These are phyloP conservation scores for Epichloe sylvatica DNA, from an alignment of 2,329 filamentous ascomycete genomes.

Conservation along the genomic window DNA sequence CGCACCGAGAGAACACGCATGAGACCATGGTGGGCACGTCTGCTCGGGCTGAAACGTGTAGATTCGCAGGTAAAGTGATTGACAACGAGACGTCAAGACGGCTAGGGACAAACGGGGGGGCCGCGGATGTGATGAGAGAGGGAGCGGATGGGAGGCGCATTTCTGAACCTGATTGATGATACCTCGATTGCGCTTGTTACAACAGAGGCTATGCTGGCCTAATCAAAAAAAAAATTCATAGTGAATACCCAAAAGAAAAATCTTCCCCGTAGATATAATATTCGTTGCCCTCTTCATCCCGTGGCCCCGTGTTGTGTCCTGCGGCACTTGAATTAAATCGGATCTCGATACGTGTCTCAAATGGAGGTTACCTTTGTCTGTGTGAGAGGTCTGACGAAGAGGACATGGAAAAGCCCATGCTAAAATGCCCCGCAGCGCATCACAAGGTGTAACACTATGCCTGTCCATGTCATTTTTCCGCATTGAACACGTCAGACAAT, in stretches of 20 bases:
- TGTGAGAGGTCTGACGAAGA: background rate
- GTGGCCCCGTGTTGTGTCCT: background rate
- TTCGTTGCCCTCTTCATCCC: background rate
- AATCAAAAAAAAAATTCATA: constrained; percentile 10
- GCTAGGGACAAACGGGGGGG: background rate
- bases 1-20: background rate
- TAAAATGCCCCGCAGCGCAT: background rate
- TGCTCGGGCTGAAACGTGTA: background rate
- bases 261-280: background rate
- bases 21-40: background rate
- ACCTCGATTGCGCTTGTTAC: constrained; percentile 14
- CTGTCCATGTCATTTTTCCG: background rate
- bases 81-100: background rate
- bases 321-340: background rate
- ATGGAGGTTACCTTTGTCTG: background rate
- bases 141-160: constrained; percentile 9
- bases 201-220: constrained; percentile 5
- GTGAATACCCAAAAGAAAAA: constrained; percentile 2
- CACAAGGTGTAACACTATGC: background rate
- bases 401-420: background rate
- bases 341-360: background rate
- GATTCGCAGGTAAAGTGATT: constrained; percentile 1
- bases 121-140: background rate
- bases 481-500: background rate
- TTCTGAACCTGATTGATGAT: constrained; percentile 16